Base-by-base conservation (phyloP, 306 rosid genomes). In the Morella rubra region DNA sequence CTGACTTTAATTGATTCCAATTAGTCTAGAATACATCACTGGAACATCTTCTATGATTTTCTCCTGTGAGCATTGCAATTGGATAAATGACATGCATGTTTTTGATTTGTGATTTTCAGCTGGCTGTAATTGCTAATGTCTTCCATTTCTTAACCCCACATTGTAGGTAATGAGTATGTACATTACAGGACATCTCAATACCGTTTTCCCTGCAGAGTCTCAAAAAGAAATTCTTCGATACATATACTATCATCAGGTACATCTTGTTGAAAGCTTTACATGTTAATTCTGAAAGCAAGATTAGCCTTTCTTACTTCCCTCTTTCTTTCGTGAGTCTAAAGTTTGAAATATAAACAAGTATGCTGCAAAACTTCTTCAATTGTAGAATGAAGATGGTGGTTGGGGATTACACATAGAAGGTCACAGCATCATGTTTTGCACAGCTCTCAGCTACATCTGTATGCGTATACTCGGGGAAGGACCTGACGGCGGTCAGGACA, bases 371-470 rank as follows among this genome's bases (percentile, higher is more conserved):
- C 42, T 44, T 22, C 53, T 44, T 14, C n/a, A 32, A 11, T 76
- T 77, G 27, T 46, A 91, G 96, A 92, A 92, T 59, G 85, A 92
- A 82, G 97, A 92, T 76, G 97, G 97, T 56, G 97, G 97, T 1
- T 92, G 93, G 96, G 97, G 97, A 14, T 41, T 92, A 3, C 93
- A 92, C 73, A 80, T 92, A 5, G 91, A 88, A 76, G 97, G 97
- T 10, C 93, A 90, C 0, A 92, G 96, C 81, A 87, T 82, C 73
- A 92, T 88, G 97, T 92, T 92, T 22, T 68, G 93, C 74, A 90
- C 93, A 2, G 77, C 78, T 20, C 80, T 92, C 1, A 93, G 81
- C 78, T 93, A 93, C 47, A 81, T 85, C 53, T 77, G 88, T 5
- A 85, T 91, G 91, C 79, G 98, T 10, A 69, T 93, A 0, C 95